Base-by-base conservation (phyloP, 75 land plant species). In the Chamaecyparis obtusa region DNA sequence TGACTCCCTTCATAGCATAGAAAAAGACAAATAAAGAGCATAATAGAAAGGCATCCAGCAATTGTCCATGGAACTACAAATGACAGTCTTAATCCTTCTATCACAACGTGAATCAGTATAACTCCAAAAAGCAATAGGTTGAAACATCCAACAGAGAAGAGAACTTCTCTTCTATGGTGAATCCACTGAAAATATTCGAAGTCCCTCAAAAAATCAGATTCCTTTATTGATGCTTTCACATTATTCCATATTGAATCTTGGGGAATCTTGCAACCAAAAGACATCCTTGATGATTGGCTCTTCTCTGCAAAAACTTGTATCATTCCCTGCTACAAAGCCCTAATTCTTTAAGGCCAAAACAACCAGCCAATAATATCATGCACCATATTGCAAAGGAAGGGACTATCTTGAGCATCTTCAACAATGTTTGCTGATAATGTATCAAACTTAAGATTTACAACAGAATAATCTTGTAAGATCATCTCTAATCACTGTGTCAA, bases 131-230 rank as follows among this genome's bases (percentile, higher is more conserved):
- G n/a, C 83, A 80, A 44, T 80, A 80, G 0, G 30, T 13, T 80
- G 83, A 80, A 80, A 80, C 83, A 80, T 44, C 83, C 83, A 24
- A 81, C 51, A 81, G 48, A 43, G n/a, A 27, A 81, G 16, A 81
- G n/a, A 24, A 81, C 51, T 44, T 19, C 83, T 81, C n/a, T 81
- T 11, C 9, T 77, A 77, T 81, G 83, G 48, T 3, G 48, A 81
- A 44, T 81, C 48, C n/a, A 44, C 13, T 81, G n/a, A 81, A 81
- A 44, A 44, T 81, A 1, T 81, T 39, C 30, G 11, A 41, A 44
- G 46, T 24, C 46, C 3, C 27, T 81, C 9, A 44, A 80, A 80
- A n/a, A 80, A 44, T 80, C 4, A 10, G 51, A 44, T 44, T 7
- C 44, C 32, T 44, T 44, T 81, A 46, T 46, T 11, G 13, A 80